Evolutionary conservation across 1,139 yeast species (phyloP), one percentile per base, ranked within the genome.

Genomic region (Lodderomyces theae): DNA sequence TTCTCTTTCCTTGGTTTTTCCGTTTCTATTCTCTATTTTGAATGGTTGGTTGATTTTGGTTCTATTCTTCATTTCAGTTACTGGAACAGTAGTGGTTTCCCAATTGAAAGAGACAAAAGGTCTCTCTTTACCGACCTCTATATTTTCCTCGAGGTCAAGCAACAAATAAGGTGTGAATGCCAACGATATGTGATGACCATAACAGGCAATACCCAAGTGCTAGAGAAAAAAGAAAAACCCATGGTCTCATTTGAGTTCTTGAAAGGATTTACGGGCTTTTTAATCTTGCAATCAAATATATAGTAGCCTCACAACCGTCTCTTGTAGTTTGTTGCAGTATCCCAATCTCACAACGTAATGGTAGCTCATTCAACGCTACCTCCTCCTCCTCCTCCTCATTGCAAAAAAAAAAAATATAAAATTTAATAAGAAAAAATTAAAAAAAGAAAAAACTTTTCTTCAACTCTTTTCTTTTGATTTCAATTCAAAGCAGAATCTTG

Each of bases 31-130:
- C 42, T 56, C 61, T 25, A 31, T 50, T 9, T 47, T 74, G 9
- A 67, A 67, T 33, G 66, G 69, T 57, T 74, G 70, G 49, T 60
- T 74, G 0, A 79, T 79, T 50, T 47, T 74, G 4, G 44, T 69
- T 1, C 61, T 78, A 41, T 69, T 73, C 0, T 39, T 52, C 0
- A 45, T 63, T 6, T 68, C 79, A 25, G 31, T 68, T 2, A 25
- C 35, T 13, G 41, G 37, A 16, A 29, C 36, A 10, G 42, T 38
- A 23, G 10, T 40, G 4, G 41, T 42, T 5, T 45, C 29, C 29
- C 35, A 41, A 19, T 23, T 43, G 35, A 16, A 32, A 25, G 44
- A 42, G 6, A 21, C 37, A 11, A 34, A 22, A 18, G 34, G 15
- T 5, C 16, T n/a, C 4, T 15, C 31, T 4, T 15, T 18, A 4